Percentiles rank a stretch among this genome's conserved stretches.
Conservation (phyloP, 1,284 basidiomycete species). For the Mycena citricolor region DNA sequence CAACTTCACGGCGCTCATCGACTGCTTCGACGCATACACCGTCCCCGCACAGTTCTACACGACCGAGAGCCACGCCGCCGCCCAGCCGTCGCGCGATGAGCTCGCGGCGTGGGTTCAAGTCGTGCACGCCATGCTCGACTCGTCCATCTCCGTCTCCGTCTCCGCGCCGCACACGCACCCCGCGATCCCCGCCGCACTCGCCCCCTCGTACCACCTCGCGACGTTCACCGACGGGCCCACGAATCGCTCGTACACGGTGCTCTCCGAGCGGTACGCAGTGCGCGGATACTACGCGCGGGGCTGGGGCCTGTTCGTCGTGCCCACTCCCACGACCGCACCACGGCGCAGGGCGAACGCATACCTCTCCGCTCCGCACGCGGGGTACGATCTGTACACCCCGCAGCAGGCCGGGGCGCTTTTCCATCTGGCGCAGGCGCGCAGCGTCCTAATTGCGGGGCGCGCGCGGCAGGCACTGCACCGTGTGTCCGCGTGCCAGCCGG, state of each 20-base stretch:
- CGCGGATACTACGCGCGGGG: constrained; percentile 35
- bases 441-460: constrained; percentile 42
- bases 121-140: constrained; percentile 33
- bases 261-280: constrained; percentile 31
- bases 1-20: constrained; percentile 15
- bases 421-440: constrained; percentile 34
- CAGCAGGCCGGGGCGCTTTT: constrained; percentile 42
- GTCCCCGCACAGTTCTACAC: constrained; percentile 35
- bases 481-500: constrained; percentile 26
- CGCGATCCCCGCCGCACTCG: constrained; percentile 31
- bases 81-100: constrained; percentile 36
- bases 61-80: constrained; percentile 31
- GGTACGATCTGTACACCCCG: constrained; percentile 36
- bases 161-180: constrained; percentile 35
- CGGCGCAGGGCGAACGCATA: constrained; percentile 36
- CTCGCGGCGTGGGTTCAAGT: constrained; percentile 33
- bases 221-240: constrained; percentile 29
- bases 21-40: constrained; percentile 30
- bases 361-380: constrained; percentile 43
- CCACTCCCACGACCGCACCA: constrained; percentile 25
- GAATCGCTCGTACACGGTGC: constrained; percentile 34
- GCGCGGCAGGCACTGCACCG: constrained; percentile 32
- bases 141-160: no score
- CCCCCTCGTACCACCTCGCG: constrained; percentile 24
- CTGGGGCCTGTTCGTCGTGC: constrained; percentile 42